These are phyloP conservation scores for Fusarium tjaetaba DNA, from an alignment of 2,329 filamentous ascomycete species.

Conservation along the genomic window DNA sequence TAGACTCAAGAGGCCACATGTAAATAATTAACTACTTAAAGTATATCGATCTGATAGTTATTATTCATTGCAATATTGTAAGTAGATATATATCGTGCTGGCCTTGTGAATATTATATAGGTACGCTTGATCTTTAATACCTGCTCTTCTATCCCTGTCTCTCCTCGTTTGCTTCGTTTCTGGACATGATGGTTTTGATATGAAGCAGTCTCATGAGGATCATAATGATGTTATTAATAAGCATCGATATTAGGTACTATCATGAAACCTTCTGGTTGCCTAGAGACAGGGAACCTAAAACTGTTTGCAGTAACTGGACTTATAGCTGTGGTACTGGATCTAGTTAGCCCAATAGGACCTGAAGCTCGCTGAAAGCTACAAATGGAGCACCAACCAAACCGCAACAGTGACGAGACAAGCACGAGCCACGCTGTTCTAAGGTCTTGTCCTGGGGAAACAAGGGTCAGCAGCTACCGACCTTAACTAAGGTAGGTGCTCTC, in stretches of 20 bases:
- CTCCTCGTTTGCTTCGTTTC: neutral
- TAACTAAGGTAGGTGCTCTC: neutral
- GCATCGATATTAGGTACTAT: neutral
- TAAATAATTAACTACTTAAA: neutral
- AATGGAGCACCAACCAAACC: constrained; percentile 8
- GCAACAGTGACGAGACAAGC: constrained; percentile 25
- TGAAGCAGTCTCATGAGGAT: neutral
- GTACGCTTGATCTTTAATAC: neutral
- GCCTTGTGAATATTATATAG: neutral
- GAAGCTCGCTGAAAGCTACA: neutral
- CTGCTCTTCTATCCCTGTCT: neutral
- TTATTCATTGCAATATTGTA: neutral
- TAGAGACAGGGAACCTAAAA: neutral
- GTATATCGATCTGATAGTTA: neutral
- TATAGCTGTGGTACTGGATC: neutral
- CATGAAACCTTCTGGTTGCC: neutral
- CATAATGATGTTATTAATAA: neutral
- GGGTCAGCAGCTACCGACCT: constrained; percentile 18
- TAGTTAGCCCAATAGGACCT: neutral
- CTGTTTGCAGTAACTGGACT: neutral
- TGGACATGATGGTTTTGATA: neutral
- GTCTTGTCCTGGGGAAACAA: neutral
- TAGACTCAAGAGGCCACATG: neutral
- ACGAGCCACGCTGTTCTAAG: constrained; percentile 34
- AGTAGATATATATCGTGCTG: neutral